Base-by-base conservation (phyloP, 345 rosid genomes). In the Dipteronia dyeriana region DNA sequence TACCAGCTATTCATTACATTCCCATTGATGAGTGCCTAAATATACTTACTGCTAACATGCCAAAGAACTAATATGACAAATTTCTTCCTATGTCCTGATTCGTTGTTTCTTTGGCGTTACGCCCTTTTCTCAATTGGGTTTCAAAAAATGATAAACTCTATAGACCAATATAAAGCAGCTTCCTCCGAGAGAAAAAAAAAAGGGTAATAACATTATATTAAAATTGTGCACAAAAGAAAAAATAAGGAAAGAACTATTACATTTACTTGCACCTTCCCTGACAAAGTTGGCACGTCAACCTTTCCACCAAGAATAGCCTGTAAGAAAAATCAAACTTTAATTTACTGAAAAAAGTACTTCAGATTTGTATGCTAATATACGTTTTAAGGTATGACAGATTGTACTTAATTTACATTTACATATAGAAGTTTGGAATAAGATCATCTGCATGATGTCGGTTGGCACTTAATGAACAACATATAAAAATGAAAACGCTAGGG, bases 221-320 rank as follows among this genome's bases (percentile, higher is more conserved):
- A 2, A 56, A 39, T 26, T 47, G 76, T 39, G 64, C 43, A 76
- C 20, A 54, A 73, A 62, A 20, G 59, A n/a, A 59, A 11, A 71
- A 22, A 60, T 11, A 49, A 70, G 73, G 73, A 67, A 53, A 71
- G 53, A 23, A 39, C 63, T 76, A 81, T 82, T 86, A 95, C 99
- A 68, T 93, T 83, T 73, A 93, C 83, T 84, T 86, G 86, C 47
- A 66, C 83, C 78, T 82, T 88, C 82, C 97, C 97, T 0, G 88
- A 83, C 75, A 95, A 81, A 66, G 98, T 93, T 22, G 99, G 96
- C 80, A 95, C 97, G 78, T 88, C 91, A 81, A 93, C 83, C 75
- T 84, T 84, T 78, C 94, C 98, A 38, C 98, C 99, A 61, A 95
- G 90, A 85, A 93, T 90, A 68, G 98, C 99, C 98, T 95, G 93